Conservation (phyloP, 306 rosid species). For the Inga laurina region DNA sequence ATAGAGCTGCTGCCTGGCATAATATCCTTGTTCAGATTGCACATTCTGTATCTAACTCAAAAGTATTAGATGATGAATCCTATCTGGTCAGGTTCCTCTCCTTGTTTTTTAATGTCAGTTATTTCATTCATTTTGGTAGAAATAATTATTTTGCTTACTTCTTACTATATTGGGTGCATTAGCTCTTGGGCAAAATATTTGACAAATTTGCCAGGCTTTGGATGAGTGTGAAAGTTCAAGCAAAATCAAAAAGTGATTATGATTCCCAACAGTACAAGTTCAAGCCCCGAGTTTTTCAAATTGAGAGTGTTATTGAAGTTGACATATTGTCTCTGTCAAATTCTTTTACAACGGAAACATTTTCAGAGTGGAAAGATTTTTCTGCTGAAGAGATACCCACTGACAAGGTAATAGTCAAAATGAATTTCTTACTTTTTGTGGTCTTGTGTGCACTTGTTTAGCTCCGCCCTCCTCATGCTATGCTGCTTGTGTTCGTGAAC, state of each 20-base stretch:
- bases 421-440: slow-evolving; percentile 12
- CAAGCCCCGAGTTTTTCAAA: slow-evolving; percentile 67
- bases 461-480: not conserved
- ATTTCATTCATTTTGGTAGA: slow-evolving; percentile 20
- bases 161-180: slow-evolving; percentile 31
- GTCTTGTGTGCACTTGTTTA: not conserved
- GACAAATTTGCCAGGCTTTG: slow-evolving; percentile 64
- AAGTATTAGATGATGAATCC: slow-evolving; percentile 62
- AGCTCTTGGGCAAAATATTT: slow-evolving; percentile 73
- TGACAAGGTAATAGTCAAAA: slow-evolving; percentile 37
- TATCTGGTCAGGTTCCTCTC: slow-evolving; percentile 54
- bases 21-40: slow-evolving; percentile 71
- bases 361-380: slow-evolving; percentile 73
- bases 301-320: slow-evolving; percentile 71
- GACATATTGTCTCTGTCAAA: slow-evolving; percentile 53
- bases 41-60: slow-evolving; percentile 52
- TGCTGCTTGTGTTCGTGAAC: not conserved
- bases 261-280: slow-evolving; percentile 72
- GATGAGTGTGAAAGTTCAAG: slow-evolving; percentile 57
- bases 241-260: slow-evolving; percentile 56
- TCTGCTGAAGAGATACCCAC: slow-evolving; percentile 38
- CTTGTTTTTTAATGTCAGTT: slow-evolving; percentile 6
- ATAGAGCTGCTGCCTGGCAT: slow-evolving; percentile 50
- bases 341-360: slow-evolving; percentile 45
- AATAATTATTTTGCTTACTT: slow-evolving; percentile 27